These are phyloP conservation scores for Fusarium oxysporum DNA, from an alignment of 2,329 filamentous ascomycete genomes.

Conservation along the genomic window DNA sequence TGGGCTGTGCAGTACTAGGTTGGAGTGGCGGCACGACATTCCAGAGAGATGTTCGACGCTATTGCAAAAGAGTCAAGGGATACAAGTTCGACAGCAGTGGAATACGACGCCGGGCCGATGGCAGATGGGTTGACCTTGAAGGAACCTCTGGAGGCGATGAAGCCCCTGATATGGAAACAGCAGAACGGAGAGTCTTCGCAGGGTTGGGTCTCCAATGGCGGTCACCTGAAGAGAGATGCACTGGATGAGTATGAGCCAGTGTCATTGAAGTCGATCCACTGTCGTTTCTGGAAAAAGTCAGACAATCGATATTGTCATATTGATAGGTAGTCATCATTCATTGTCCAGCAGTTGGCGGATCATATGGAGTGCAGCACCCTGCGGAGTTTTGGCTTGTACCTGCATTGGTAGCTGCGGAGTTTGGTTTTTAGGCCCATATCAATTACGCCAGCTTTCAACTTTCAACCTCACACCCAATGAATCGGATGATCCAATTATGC, in stretches of 20 bases:
- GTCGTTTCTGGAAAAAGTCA: background rate
- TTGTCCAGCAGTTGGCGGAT: background rate
- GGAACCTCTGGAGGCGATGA: constrained; percentile 54
- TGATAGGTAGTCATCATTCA: background rate
- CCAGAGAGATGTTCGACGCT: constrained; percentile 84
- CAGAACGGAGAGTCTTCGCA: constrained; percentile 84
- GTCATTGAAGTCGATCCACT: background rate
- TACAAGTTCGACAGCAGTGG: constrained; percentile 96
- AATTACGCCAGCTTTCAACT: background rate
- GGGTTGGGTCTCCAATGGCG: constrained; percentile 77
- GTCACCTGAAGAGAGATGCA: constrained; percentile 75
- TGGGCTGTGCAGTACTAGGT: constrained; percentile 87
- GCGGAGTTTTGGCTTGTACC: constrained; percentile 33
- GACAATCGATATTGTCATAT: background rate
- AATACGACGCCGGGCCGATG: constrained; percentile 74
- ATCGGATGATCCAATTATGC: constrained; percentile 33
- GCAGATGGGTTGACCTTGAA: constrained; percentile 78
- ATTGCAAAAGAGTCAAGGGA: constrained; percentile 76
- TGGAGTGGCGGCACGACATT: constrained; percentile 94
- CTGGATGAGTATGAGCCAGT: constrained; percentile 58
- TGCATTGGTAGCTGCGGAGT: constrained; percentile 33
- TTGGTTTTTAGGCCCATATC: constrained; percentile 9
- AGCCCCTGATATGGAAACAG: constrained; percentile 74
- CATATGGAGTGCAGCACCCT: background rate
- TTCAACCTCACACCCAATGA: background rate